Evolutionary conservation across 305 asterid species (phyloP).

Genomic region (Galium porrigens): DNA sequence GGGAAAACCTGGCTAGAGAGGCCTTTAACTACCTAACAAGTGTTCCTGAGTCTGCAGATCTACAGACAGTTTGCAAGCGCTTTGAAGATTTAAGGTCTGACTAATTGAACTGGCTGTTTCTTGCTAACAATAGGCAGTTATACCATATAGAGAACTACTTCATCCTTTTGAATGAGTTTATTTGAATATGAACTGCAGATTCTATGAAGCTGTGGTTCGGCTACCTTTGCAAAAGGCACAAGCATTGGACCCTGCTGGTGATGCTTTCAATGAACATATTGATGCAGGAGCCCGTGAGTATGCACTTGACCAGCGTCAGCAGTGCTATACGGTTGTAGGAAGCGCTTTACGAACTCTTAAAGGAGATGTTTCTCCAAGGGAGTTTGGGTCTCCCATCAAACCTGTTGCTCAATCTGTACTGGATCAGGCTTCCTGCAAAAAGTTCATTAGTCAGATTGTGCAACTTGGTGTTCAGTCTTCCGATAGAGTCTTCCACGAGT

Average conservation of each 20-base stretch:
- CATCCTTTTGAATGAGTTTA: constrained; percentile 19
- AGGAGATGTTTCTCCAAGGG: constrained; percentile 50
- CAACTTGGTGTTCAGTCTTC: constrained; percentile 90
- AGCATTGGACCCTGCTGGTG: constrained; percentile 79
- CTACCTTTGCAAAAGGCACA: constrained; percentile 91
- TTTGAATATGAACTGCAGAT: constrained; percentile 42
- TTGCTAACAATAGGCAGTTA: background rate
- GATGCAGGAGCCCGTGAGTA: constrained; percentile 60
- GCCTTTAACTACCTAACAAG: constrained; percentile 73
- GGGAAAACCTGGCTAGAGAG: constrained; percentile 72
- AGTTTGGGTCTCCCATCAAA: constrained; percentile 78
- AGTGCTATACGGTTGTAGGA: constrained; percentile 70
- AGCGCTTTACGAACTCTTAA: constrained; percentile 64
- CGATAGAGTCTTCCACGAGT: constrained; percentile 71
- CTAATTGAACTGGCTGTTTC: constrained; percentile 7
- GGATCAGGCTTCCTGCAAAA: constrained; percentile 62
- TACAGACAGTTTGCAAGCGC: constrained; percentile 78
- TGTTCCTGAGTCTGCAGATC: constrained; percentile 84
- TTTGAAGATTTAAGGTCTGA: constrained; percentile 83
- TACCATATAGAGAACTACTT: background rate
- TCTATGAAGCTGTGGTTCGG: constrained; percentile 90
- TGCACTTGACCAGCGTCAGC: constrained; percentile 74
- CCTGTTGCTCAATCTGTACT: constrained; percentile 57
- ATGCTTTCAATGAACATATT: constrained; percentile 74
- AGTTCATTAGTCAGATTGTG: constrained; percentile 69